Evolutionary conservation across 2,329 filamentous ascomycete species (phyloP).

Genomic region (Pyricularia sp.): DNA sequence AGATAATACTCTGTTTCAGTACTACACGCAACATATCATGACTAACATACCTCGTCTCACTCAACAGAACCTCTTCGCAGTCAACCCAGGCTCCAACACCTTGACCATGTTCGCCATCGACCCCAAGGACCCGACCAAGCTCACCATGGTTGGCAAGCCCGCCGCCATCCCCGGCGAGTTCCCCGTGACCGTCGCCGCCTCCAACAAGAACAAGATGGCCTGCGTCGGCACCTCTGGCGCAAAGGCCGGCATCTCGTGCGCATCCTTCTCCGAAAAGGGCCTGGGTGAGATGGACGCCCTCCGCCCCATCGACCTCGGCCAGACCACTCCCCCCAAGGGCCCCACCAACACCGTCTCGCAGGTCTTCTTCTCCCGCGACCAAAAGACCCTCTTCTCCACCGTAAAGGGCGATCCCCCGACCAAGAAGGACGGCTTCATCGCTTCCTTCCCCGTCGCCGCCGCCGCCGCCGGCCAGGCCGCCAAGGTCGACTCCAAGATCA

Average conservation of each 20-base stretch:
- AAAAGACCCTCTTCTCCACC: conserved; percentile 39
- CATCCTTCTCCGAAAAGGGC: conserved; percentile 20
- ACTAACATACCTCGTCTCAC: background rate
- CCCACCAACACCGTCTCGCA: conserved; percentile 52
- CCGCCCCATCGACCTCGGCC: conserved; percentile 37
- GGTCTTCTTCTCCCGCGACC: conserved; percentile 47
- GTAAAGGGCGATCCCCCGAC: conserved; percentile 49
- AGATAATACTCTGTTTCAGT: background rate
- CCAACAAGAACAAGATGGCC: conserved; percentile 27
- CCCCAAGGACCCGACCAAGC: conserved; percentile 28
- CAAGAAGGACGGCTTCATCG: conserved; percentile 49
- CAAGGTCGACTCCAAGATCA: conserved; percentile 17
- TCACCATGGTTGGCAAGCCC: conserved; percentile 33
- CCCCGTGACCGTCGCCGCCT: conserved; percentile 41
- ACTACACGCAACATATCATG: background rate
- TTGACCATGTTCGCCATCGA: conserved; percentile 40
- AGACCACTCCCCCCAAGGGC: conserved; percentile 48
- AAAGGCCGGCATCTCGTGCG: conserved; percentile 34
- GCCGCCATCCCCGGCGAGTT: conserved; percentile 38
- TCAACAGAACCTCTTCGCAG: conserved; percentile 40
- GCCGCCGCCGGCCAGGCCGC: too few species aligned
- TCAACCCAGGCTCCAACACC: conserved; percentile 42
- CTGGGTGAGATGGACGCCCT: conserved; percentile 33
- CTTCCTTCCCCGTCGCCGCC: conserved; percentile 33
- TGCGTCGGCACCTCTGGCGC: conserved; percentile 37